A percentile compares a stretch with the other conserved stretches of the same genome.
These are phyloP conservation scores for Coleophoma eucalyptorum DNA, from an alignment of 2,329 filamentous ascomycete genomes.

Conservation along the genomic window DNA sequence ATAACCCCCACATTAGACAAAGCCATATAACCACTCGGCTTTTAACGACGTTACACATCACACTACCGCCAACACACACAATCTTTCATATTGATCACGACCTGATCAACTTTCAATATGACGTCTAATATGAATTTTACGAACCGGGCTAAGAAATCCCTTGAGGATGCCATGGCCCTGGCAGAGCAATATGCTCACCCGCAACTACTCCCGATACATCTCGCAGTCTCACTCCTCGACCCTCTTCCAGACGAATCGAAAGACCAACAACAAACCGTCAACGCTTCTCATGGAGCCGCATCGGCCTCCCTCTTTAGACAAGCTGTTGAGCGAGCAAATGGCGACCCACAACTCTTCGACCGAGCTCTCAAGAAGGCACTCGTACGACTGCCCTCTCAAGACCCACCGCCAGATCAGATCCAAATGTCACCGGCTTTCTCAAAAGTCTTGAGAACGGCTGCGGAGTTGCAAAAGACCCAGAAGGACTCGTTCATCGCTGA, in stretches of 20 bases:
- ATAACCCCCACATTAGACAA: no score
- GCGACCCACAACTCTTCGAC: slow-evolving; percentile 85
- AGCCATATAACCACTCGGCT: no score
- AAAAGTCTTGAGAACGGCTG: slow-evolving; percentile 77
- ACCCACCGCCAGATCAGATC: slow-evolving; percentile 87
- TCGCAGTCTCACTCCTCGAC: slow-evolving; percentile 79
- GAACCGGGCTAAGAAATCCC: slow-evolving; percentile 83
- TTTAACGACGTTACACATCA: not conserved
- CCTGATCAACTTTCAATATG: slow-evolving; percentile 42
- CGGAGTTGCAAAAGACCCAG: slow-evolving; percentile 93
- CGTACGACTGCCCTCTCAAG: slow-evolving; percentile 88
- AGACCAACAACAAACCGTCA: slow-evolving; percentile 67
- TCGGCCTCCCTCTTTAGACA: slow-evolving; percentile 83
- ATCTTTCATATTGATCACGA: slow-evolving; percentile 15
- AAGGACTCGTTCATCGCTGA: slow-evolving; percentile 94
- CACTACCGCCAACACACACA: not conserved
- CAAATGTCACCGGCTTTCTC: slow-evolving; percentile 79
- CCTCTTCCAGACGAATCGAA: slow-evolving; percentile 73
- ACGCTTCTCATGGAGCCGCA: slow-evolving; percentile 58
- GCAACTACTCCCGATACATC: slow-evolving; percentile 85
- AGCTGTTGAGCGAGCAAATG: slow-evolving; percentile 89
- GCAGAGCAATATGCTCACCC: slow-evolving; percentile 89
- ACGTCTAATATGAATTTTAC: slow-evolving; percentile 81
- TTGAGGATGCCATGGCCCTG: slow-evolving; percentile 83
- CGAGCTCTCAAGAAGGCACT: slow-evolving; percentile 86